Evolutionary conservation across 164 flowering plant genomes (phyloP), one percentile per base, ranked within the genome.

Genomic region (Tinospora cordifolia): DNA sequence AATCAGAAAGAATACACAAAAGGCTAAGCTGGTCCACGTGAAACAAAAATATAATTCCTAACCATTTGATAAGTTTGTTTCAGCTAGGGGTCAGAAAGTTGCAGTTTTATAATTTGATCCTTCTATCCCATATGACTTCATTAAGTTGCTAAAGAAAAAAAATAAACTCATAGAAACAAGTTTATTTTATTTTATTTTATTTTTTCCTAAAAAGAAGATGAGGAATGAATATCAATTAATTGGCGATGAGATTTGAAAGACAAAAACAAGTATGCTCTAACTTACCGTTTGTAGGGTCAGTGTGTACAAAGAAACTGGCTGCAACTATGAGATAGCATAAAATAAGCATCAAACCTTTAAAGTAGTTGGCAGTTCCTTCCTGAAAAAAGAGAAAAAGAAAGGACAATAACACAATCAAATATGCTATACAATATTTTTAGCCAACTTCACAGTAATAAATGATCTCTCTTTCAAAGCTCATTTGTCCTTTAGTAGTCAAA

Each of bases 291-390:
- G 67, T 13, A 51, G 67, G 77, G 73, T 87, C 90, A 44, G 82
- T 77, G 65, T 87, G 90, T 62, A 87, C 90, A 74, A 87, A 87
- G 77, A 87, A 87, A 76, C 90, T 87, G 62, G 90, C 90, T 17
- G 90, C 90, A 64, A 85, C 90, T 27, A 87, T 87, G 70, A 87
- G 86, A 72, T 87, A 87, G 73, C 90, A 83, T 7, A 87, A 69
- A 67, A 87, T 84, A 65, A 87, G 88, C 90, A 87, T 87, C 80
- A 87, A 65, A 30, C 90, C 90, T 77, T 87, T 87, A 59, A 87
- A 85, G 69, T 87, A 86, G 65, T 86, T 86, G 68, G 90, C 80
- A 72, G 86, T 84, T 6, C 90, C 90, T 76, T 87, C 90, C 90
- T 87, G 85, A 78, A 83, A 57, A 51, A 74, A 30, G 22, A 58